These are phyloP conservation scores for Suillus lakei DNA, from an alignment of 768 basidiomycete genomes.

Conservation along the genomic window DNA sequence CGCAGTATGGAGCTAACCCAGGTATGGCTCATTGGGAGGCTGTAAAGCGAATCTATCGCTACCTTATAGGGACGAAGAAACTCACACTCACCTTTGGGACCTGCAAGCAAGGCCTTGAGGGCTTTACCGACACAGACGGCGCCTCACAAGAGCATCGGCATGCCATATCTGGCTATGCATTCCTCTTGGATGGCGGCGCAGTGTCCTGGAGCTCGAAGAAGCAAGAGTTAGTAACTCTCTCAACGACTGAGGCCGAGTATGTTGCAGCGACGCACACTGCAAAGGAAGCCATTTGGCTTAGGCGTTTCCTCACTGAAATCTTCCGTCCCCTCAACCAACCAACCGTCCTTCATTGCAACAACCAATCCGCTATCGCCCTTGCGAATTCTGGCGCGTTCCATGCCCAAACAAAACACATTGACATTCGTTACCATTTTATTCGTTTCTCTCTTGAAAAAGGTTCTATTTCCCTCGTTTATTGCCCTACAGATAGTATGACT, in stretches of 20 bases:
- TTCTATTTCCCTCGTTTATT: slow-evolving; percentile 1
- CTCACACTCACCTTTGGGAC: no score
- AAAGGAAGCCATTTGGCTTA: slow-evolving; percentile 33
- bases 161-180: no score
- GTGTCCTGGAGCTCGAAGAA: slow-evolving; percentile 34
- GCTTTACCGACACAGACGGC: no score
- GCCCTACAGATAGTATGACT: slow-evolving; percentile 14
- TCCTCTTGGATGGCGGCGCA: no score
- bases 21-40: no score
- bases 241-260: slow-evolving; percentile 49
- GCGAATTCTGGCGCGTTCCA: slow-evolving; percentile 2
- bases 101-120: no score
- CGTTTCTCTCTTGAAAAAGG: no score
- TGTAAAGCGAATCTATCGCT: no score
- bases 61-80: no score
- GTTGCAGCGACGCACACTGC: slow-evolving; percentile 30
- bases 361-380: slow-evolving; percentile 1
- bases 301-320: slow-evolving; percentile 24
- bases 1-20: no score
- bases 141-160: no score
- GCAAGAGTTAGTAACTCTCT: slow-evolving; percentile 23
- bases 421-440: slow-evolving; percentile 3
- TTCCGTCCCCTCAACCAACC: slow-evolving; percentile 13
- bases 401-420: background rate
- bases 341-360: slow-evolving; percentile 18